Base-by-base conservation (phyloP, 495 filamentous ascomycete species). In the Ramalina peruviana region DNA sequence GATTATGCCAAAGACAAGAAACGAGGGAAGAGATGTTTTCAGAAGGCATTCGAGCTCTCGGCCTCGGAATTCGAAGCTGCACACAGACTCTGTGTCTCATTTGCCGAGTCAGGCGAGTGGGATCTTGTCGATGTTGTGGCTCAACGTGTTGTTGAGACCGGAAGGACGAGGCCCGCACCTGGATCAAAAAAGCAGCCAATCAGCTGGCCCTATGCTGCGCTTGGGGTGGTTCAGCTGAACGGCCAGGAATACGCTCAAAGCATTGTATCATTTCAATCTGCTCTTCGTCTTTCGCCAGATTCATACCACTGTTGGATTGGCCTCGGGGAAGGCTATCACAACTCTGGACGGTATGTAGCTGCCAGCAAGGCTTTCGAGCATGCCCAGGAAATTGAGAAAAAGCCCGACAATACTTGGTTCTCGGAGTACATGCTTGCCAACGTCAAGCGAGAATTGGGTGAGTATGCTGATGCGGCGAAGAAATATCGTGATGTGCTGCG, bases 241-340 rank as follows among this genome's bases (percentile, higher is more conserved):
- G 87, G 85, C 54, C 89, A 94, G 61, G 87, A 97, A 39, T 95
- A 90, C 58, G 55, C 73, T 48, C 82, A 87, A 60, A 88, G 86
- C 25, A 85, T 94, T 45, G 79, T 87, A 17, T 93, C 88, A 0
- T 99, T 95, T 61, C 86, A 96, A 58, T 76, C 84, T 9, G 88
- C 92, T n/a, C 71, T 97, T 15, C 71, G 90, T 43, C 83, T 89
- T 37, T 74, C 82, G 5, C 87, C 90, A 3, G 67, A 76, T 37
- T 86, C 95, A 56, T 97, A 96, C 56, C 80, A 97, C 63, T 89
- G 85, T 11, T 99, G 90, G 84, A 82, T 99, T 16, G 93, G 92
- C 11, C 74, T 99, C 10, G 92, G 90, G 13, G 92, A 98, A 66
- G 88, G 86, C 58, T 97, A 99, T 59, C 85, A 94, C 59, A 88